Evolutionary conservation across 345 rosid species (phyloP), one percentile per base, ranked within the genome.

Genomic region (Aurinia saxatilis): DNA sequence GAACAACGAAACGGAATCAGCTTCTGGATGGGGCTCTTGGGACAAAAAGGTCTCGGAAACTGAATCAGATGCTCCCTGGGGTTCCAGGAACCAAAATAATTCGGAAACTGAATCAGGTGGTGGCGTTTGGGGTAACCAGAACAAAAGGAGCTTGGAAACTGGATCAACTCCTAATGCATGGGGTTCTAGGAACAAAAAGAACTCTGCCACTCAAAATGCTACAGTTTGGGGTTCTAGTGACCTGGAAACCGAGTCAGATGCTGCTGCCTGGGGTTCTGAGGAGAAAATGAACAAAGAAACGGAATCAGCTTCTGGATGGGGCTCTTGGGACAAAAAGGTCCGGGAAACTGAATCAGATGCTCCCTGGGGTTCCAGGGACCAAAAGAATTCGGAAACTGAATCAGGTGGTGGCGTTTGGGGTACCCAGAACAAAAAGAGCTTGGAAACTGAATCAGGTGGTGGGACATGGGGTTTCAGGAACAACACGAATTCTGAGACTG

Each of bases 361-460:
- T 23, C 13, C 36, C 8, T 66, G 70, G 70, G 52, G 37, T 34
- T 56, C 48, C 2, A 19, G 6, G 10, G 34, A 4, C 3, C 17
- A 9, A 19, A 45, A 19, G 18, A 65, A 21, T 1, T 13, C 42
- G 8, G 35, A 52, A 0, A 51, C 51, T 46, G 66, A 37, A 9
- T 12, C 46, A 49, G 54, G 10, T 47, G 33, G 59, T 36, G 47
- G 36, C 10, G 67, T 54, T 34, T 81, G 81, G 83, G 79, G 77
- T 36, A 0, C 60, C 10, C 1, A 17, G 42, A 38, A 7, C 19
- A 57, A 16, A 42, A 13, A 5, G 14, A 60, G 5, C 5, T n/a
- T 10, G 8, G 33, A 46, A 45, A 48, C 54, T 53, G 35, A 48
- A 10, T 38, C 44, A 38, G 63, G 25, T 37, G n/a, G 2, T 6